Percentiles rank a stretch among this genome's conserved stretches.
Evolutionary conservation across 805 yeast genomes (phyloP).

Genomic region (Saccharomycopsis oosterbeekiorum): DNA sequence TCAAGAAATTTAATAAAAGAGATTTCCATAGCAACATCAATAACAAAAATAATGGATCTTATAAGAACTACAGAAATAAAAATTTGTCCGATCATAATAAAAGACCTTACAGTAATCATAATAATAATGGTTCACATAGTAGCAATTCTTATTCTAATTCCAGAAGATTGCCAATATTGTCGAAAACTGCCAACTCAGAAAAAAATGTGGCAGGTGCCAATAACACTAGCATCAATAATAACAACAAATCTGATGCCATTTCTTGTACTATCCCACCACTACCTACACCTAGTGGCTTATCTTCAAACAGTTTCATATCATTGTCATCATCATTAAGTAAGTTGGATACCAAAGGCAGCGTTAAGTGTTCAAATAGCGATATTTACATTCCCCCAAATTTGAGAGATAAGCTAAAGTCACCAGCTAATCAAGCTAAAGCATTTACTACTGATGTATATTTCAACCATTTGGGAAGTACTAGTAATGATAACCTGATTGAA

Average conservation of each 20-base stretch:
- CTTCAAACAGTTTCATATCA: background rate
- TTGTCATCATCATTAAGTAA: background rate
- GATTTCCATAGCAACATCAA: background rate
- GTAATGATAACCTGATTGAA: background rate
- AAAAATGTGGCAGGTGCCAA: background rate
- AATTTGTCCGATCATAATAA: background rate
- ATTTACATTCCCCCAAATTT: conserved; percentile 19
- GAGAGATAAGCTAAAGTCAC: conserved; percentile 16
- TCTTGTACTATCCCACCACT: background rate
- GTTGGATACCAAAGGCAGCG: conserved; percentile 1
- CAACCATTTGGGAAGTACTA: conserved; percentile 2
- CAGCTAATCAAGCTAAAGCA: conserved; percentile 16
- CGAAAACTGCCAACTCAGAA: background rate
- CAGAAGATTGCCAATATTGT: background rate
- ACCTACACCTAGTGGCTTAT: background rate
- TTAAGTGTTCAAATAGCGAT: background rate
- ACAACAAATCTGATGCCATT: background rate
- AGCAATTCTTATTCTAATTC: background rate
- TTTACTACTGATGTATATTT: conserved; percentile 14
- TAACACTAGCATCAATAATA: background rate
- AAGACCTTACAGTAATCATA: background rate
- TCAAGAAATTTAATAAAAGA: background rate
- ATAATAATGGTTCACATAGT: background rate
- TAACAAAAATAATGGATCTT: background rate
- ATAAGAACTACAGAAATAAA: background rate